Conservation (phyloP, 2,329 filamentous ascomycete species). For the Alternaria metachromatica region DNA sequence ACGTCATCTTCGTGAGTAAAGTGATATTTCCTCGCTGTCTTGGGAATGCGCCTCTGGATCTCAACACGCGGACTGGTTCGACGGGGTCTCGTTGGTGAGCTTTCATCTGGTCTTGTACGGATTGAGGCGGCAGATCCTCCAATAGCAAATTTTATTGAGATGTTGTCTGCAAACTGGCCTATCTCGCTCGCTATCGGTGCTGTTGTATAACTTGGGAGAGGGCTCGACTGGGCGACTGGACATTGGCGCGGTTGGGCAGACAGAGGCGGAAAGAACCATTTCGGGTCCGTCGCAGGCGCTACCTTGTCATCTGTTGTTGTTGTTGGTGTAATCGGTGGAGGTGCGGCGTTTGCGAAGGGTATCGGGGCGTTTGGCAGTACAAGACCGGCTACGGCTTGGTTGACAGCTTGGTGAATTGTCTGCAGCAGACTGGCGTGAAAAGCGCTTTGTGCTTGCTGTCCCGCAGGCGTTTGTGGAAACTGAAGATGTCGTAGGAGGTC, state of each 20-base stretch:
- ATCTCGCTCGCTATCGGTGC: not conserved
- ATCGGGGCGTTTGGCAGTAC: conserved; percentile 14
- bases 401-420: conserved; percentile 31
- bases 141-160: no score
- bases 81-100: not conserved
- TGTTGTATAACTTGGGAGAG: not conserved
- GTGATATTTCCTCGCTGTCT: conserved; percentile 7
- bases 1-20: conserved; percentile 46
- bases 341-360: conserved; percentile 2
- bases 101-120: not conserved
- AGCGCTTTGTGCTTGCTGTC: conserved; percentile 34
- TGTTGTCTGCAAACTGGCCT: no score
- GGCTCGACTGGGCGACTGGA: conserved; percentile 16
- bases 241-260: conserved; percentile 4
- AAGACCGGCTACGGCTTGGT: conserved; percentile 31
- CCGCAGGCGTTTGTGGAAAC: conserved; percentile 40
- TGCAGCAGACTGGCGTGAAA: conserved; percentile 33
- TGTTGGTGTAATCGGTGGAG: conserved; percentile 9
- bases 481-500: conserved; percentile 31
- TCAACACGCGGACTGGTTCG: conserved; percentile 23
- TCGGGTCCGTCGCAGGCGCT: conserved; percentile 35
- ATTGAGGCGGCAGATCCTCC: not conserved
- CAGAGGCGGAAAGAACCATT: conserved; percentile 37
- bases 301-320: conserved; percentile 14
- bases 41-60: conserved; percentile 9